These are phyloP conservation scores for Allium fistulosum DNA, from an alignment of 106 monocot species.

Conservation along the genomic window DNA sequence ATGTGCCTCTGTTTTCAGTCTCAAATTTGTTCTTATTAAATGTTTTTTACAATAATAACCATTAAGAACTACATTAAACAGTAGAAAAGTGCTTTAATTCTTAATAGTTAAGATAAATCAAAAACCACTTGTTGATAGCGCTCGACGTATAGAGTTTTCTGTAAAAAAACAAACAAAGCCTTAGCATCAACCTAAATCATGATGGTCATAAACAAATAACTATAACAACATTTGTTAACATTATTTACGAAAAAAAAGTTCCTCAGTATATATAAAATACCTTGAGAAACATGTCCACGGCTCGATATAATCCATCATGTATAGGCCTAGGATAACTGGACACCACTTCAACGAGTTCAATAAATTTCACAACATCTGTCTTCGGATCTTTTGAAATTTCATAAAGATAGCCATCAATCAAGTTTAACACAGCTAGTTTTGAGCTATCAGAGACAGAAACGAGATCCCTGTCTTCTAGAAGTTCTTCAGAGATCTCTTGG, in stretches of 20 bases:
- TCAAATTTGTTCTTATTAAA: too few relatives aligned
- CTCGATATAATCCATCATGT: constrained; percentile 75
- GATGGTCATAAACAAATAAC: too few relatives aligned
- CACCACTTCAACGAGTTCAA: constrained; percentile 71
- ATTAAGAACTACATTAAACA: too few relatives aligned
- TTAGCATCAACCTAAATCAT: too few relatives aligned
- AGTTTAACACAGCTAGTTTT: constrained; percentile 17
- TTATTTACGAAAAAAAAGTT: too few relatives aligned
- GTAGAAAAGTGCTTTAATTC: too few relatives aligned
- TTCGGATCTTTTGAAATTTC: constrained; percentile 77
- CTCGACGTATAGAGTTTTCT: neutral
- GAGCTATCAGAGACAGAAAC: constrained; percentile 7
- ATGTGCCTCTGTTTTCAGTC: too few relatives aligned
- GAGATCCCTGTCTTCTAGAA: constrained; percentile 6
- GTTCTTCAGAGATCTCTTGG: constrained; percentile 7
- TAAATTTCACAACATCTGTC: constrained; percentile 53
- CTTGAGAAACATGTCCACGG: constrained; percentile 80
- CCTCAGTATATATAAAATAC: constrained; percentile 15
- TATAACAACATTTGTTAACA: too few relatives aligned
- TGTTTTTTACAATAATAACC: too few relatives aligned
- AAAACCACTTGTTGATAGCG: too few relatives aligned
- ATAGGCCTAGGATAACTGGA: constrained; percentile 44
- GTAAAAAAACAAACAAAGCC: neutral
- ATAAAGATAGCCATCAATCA: constrained; percentile 68
- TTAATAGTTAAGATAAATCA: too few relatives aligned